These are phyloP conservation scores for Cryptosporidium viatorum DNA, from an alignment of 169 alveolate species.

Conservation along the genomic window DNA sequence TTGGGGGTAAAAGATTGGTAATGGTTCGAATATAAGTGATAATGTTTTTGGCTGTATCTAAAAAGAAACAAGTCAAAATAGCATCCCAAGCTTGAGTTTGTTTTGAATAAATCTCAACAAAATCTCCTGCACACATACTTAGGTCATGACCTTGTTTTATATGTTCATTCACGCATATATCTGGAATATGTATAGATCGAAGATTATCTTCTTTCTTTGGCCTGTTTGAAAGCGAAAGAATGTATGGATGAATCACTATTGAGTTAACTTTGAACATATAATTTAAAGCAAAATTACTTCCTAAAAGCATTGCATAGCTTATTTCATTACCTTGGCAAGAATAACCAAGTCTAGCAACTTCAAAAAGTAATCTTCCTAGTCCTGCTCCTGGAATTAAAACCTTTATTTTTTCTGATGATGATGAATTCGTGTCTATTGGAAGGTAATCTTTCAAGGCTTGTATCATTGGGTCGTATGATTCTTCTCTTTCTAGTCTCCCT, in stretches of 20 bases:
- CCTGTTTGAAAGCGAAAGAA: slow-evolving; percentile 84
- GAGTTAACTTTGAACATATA: slow-evolving; percentile 80
- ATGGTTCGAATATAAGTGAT: slow-evolving; percentile 95
- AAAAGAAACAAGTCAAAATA: slow-evolving; percentile 94
- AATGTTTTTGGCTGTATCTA: slow-evolving; percentile 98
- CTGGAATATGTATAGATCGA: slow-evolving; percentile 91
- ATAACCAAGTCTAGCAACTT: slow-evolving; percentile 94
- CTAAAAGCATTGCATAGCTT: slow-evolving; percentile 95
- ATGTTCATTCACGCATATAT: slow-evolving; percentile 88
- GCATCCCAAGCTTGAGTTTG: slow-evolving; percentile 90
- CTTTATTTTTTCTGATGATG: slow-evolving; percentile 76
- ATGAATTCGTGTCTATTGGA: slow-evolving; percentile 79
- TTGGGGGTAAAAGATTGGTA: slow-evolving; percentile 87
- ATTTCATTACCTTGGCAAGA: slow-evolving; percentile 98
- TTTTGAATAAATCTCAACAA: slow-evolving; percentile 89
- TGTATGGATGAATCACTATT: slow-evolving; percentile 84
- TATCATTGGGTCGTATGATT: slow-evolving; percentile 92
- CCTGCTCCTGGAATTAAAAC: slow-evolving; percentile 97
- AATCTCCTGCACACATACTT: slow-evolving; percentile 98
- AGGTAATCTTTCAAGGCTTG: slow-evolving; percentile 89
- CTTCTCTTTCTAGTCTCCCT: slow-evolving; percentile 94
- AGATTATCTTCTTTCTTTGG: slow-evolving; percentile 90
- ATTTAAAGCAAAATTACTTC: slow-evolving; percentile 88
- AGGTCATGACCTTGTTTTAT: slow-evolving; percentile 85
- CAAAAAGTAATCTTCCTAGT: slow-evolving; percentile 96